These are phyloP conservation scores for Paspalum vaginatum DNA, from an alignment of 176 grass and related monocot genomes.

Conservation along the genomic window DNA sequence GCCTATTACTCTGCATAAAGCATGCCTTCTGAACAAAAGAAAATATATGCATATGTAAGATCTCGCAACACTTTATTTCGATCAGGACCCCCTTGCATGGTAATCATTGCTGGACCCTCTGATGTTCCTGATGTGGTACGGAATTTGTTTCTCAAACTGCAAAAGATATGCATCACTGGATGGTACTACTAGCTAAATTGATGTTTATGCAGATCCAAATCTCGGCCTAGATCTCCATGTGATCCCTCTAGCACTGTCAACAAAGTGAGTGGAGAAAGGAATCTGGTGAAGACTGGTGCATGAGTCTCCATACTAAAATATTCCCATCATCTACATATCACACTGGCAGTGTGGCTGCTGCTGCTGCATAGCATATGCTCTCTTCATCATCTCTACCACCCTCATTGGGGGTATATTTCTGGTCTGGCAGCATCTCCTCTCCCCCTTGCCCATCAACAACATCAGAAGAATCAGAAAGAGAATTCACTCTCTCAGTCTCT, in stretches of 20 bases:
- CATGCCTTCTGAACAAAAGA: not conserved
- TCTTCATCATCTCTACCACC: not conserved
- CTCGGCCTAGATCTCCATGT: constrained; percentile 29
- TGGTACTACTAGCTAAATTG: not conserved
- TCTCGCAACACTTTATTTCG: constrained; percentile 9
- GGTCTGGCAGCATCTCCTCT: constrained; percentile 36
- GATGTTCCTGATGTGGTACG: not conserved
- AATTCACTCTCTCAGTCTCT: not conserved
- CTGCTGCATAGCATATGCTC: not conserved
- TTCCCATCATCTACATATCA: constrained; percentile 32
- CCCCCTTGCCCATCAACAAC: constrained; percentile 20
- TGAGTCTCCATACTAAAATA: constrained; percentile 35
- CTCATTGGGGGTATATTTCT: not conserved
- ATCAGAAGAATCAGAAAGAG: constrained; percentile 26
- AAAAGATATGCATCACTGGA: not conserved
- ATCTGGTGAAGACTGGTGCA: constrained; percentile 31
- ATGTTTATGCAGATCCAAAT: constrained; percentile 43
- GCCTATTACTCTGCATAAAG: not conserved
- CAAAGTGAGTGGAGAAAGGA: constrained; percentile 43
- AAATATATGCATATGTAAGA: not conserved
- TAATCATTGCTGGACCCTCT: constrained; percentile 37
- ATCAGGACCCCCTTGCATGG: constrained; percentile 1
- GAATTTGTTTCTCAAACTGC: constrained; percentile 15
- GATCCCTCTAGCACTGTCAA: constrained; percentile 49
- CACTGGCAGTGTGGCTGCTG: constrained; percentile 1